Conservation (phyloP, 2,329 filamentous ascomycete species). For the Paraphoma chrysanthemicola region DNA sequence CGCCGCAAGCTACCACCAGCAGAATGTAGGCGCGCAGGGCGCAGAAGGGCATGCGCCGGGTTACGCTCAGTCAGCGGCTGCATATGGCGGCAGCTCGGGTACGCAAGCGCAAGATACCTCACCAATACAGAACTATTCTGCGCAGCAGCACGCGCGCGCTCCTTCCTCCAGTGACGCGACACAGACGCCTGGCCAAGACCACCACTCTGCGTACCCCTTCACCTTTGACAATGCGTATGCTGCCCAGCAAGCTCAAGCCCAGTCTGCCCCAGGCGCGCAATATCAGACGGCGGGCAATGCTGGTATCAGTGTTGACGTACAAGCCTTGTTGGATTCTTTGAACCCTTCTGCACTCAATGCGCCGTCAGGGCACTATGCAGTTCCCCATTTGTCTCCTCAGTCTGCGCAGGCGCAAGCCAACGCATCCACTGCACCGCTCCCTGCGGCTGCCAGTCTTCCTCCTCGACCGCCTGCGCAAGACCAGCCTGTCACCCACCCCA, state of each 20-base stretch:
- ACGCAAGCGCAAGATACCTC: constrained; percentile 46
- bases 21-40: constrained; percentile 33
- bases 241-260: constrained; percentile 35
- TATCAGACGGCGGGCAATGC: constrained; percentile 33
- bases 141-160: constrained; percentile 39
- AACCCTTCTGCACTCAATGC: constrained; percentile 42
- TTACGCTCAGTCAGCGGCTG: constrained; percentile 25
- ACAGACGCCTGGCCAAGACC: constrained; percentile 36
- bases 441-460: constrained; percentile 52
- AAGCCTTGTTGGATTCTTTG: constrained; percentile 55
- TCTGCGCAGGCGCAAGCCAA: constrained; percentile 41
- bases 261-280: constrained; percentile 37
- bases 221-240: constrained; percentile 45
- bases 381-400: constrained; percentile 37
- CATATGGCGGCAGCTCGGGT: constrained; percentile 35
- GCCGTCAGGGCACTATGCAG: constrained; percentile 42
- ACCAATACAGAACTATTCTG: constrained; percentile 47
- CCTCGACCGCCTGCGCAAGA: constrained; percentile 58
- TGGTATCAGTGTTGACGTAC: constrained; percentile 52
- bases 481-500: constrained; percentile 55
- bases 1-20: constrained; percentile 15
- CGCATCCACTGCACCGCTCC: constrained; percentile 45
- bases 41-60: constrained; percentile 30
- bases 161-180: constrained; percentile 45
- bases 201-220: constrained; percentile 39